Base-by-base conservation (phyloP, 2,329 filamentous ascomycete genomes). In the Metarhizium album region DNA sequence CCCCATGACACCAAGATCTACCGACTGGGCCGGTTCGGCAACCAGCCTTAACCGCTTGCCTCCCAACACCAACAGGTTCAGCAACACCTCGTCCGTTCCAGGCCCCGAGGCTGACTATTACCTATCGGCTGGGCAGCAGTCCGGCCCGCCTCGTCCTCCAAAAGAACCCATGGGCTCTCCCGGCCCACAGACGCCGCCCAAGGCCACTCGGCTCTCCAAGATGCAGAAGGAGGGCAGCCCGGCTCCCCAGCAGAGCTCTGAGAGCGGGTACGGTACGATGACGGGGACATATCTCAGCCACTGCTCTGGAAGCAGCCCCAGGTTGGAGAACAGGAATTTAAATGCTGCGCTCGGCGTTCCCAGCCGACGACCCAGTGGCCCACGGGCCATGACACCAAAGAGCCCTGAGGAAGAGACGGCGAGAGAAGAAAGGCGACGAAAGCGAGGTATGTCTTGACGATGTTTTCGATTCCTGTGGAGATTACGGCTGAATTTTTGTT, bases 21-120 rank as follows among this genome's bases (percentile, higher is more conserved):
- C 78, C 0, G 79, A 84, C 50, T 84, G 81, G 79, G 79, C 73
- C 6, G 76, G 79, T 13, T 84, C 81, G 1, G 74, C 72, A 45
- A 79, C 76, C 37, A 82, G 78, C 55, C 69, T 84, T 7, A 69
- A 76, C 59, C 74, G 78, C 8, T 74, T 78, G 55, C 70, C 72
- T 1, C 64, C 64, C 27, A 68, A 74, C 58, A 62, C 65, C 51
- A 71, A 75, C 55, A 66, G 73, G 42, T 77, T 78, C 59, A 76
- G 72, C 61, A 71, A 70, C 52, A 67, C 68, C 11, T 74, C 67
- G 2, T 67, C 66, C 1, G 55, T 50, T n/a, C 63, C 56, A 9
- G 61, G 56, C 4, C 58, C 60, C 7, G 73, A 59, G 57, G 65
- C 52, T 2, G 71, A 76, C 42, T 72, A 77, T 56, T 77, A 66